Evolutionary conservation across 148 eudicot species (phyloP).

Genomic region (Tetragonia tetragonoides): DNA sequence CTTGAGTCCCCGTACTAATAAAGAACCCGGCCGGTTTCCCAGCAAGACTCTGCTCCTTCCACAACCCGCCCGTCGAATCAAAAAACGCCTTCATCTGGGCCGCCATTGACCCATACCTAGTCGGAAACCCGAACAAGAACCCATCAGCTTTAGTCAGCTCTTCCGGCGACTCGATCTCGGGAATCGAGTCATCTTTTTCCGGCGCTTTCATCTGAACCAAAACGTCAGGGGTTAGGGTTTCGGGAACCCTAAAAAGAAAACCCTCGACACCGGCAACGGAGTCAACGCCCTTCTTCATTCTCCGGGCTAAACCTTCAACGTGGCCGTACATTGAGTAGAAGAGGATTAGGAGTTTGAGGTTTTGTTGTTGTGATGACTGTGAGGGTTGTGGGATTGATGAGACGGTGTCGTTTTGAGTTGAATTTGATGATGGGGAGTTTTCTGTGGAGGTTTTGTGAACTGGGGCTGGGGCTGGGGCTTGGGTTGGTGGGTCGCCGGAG

Average conservation of each 20-base stretch:
- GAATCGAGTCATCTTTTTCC: conserved; percentile 61
- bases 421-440: neutral
- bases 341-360: conserved; percentile 53
- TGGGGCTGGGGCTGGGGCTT: conserved; percentile 11
- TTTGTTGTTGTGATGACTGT: conserved; percentile 30
- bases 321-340: conserved; percentile 97
- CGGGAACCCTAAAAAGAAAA: conserved; percentile 62
- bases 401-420: conserved; percentile 3
- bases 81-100: conserved; percentile 97
- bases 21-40: conserved; percentile 96
- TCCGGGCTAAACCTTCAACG: conserved; percentile 65
- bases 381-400: conserved; percentile 5
- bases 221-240: conserved; percentile 60
- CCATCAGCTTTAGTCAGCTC: conserved; percentile 59
- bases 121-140: conserved; percentile 84
- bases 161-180: conserved; percentile 47
- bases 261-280: conserved; percentile 70
- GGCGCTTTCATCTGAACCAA: conserved; percentile 69
- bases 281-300: conserved; percentile 71
- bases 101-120: conserved; percentile 91
- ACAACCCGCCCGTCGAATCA: conserved; percentile 71
- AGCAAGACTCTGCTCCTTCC: conserved; percentile 80
- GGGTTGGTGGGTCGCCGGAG: conserved; percentile 6
- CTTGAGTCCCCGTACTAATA: conserved; percentile 88
- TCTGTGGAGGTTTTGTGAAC: neutral